Conservation (phyloP, 176 grass and related monocot genomes). For the Triticum turgidum region DNA sequence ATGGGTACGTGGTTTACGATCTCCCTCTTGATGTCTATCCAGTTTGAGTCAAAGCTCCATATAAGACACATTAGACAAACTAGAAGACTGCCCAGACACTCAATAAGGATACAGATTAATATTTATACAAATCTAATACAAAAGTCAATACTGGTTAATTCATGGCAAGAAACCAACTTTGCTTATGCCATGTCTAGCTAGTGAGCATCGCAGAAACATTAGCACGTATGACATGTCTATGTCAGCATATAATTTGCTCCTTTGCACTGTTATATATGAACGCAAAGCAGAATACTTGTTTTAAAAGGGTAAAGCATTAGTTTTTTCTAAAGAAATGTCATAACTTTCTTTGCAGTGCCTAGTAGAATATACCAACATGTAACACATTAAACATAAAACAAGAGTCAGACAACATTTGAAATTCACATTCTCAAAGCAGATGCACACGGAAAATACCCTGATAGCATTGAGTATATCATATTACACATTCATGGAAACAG, state of each 20-base stretch:
- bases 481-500: conserved; percentile 16
- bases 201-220: background rate
- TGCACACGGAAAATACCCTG: background rate
- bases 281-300: background rate
- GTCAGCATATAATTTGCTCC: background rate
- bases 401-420: conserved; percentile 11
- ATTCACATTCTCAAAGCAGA: conserved; percentile 1
- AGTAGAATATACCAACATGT: conserved; percentile 5
- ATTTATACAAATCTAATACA: no score
- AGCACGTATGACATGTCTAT: background rate
- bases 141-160: no score
- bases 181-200: background rate
- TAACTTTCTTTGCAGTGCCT: background rate
- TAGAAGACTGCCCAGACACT: no score
- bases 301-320: background rate
- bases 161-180: no score
- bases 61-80: no score
- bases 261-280: conserved; percentile 6
- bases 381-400: background rate
- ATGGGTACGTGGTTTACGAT: no score
- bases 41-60: no score
- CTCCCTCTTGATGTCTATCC: no score
- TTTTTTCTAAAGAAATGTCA: background rate
- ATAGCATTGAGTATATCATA: background rate
- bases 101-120: no score